Evolutionary conservation across 176 grass and related monocot species (phyloP).

Genomic region (Thinopyrum elongatum): DNA sequence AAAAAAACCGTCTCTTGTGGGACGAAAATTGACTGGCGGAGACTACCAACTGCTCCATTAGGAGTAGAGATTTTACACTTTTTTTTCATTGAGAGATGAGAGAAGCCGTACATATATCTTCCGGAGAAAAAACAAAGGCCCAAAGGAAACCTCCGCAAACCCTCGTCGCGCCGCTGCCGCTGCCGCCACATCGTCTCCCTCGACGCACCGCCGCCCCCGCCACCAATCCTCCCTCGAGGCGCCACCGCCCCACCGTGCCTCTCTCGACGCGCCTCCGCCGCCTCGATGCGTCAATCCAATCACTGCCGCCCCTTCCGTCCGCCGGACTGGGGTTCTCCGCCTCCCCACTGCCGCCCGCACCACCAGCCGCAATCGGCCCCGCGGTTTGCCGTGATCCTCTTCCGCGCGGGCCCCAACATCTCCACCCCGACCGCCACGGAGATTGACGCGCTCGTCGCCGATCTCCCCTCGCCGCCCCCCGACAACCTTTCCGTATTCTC

Average conservation of each 20-base stretch:
- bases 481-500: constrained; percentile 26
- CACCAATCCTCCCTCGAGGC: neutral
- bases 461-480: constrained; percentile 14
- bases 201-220: neutral
- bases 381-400: constrained; percentile 42
- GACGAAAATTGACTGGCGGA: no score
- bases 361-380: neutral
- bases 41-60: no score
- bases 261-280: neutral
- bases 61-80: no score
- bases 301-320: constrained; percentile 28
- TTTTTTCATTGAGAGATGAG: no score
- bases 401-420: constrained; percentile 6
- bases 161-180: neutral
- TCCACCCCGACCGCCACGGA: constrained; percentile 29
- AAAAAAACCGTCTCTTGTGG: no score
- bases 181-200: neutral
- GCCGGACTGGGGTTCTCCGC: constrained; percentile 24
- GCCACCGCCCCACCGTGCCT: neutral
- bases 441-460: constrained; percentile 48
- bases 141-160: neutral
- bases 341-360: neutral
- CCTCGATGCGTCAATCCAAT: constrained; percentile 39
- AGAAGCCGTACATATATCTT: no score
- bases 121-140: neutral